Evolutionary conservation across 495 filamentous ascomycete species (phyloP).

Genomic region (Cetradonia linearis): DNA sequence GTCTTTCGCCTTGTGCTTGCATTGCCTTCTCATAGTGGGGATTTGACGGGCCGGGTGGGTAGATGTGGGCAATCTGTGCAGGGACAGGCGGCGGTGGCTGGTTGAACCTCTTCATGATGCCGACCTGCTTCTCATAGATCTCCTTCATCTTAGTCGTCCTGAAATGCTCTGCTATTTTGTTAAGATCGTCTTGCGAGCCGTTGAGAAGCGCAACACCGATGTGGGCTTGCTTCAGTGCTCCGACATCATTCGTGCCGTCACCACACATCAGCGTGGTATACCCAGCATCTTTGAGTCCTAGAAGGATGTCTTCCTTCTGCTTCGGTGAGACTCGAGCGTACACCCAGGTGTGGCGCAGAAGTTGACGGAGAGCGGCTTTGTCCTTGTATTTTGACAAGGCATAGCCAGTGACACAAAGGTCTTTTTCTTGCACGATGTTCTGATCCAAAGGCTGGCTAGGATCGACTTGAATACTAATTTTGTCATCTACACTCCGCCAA

Average conservation of each 20-base stretch:
- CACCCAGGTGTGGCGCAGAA: constrained; percentile 89
- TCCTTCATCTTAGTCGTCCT: constrained; percentile 96
- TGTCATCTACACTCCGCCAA: constrained; percentile 94
- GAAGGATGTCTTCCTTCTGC: constrained; percentile 97
- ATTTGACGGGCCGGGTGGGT: constrained; percentile 82
- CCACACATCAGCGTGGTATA: constrained; percentile 99
- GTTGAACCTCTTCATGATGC: constrained; percentile 86
- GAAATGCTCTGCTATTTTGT: constrained; percentile 83
- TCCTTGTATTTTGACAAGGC: constrained; percentile 82
- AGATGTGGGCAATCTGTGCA: constrained; percentile 81
- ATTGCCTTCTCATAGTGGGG: constrained; percentile 95
- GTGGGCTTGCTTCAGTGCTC: constrained; percentile 95
- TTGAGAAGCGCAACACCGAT: constrained; percentile 94
- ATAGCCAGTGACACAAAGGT: constrained; percentile 94
- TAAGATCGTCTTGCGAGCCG: constrained; percentile 81
- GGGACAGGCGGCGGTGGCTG: constrained; percentile 86
- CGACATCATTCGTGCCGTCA: constrained; percentile 97
- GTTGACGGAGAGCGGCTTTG: constrained; percentile 56
- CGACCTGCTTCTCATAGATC: constrained; percentile 89
- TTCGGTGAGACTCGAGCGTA: constrained; percentile 97
- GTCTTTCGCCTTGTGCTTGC: constrained; percentile 66
- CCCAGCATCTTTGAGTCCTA: constrained; percentile 88
- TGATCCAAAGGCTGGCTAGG: constrained; percentile 69
- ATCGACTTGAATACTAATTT: constrained; percentile 76
- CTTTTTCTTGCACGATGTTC: constrained; percentile 74